Conservation (phyloP, 2,329 filamentous ascomycete species). For the Dactylellina parvicollis region DNA sequence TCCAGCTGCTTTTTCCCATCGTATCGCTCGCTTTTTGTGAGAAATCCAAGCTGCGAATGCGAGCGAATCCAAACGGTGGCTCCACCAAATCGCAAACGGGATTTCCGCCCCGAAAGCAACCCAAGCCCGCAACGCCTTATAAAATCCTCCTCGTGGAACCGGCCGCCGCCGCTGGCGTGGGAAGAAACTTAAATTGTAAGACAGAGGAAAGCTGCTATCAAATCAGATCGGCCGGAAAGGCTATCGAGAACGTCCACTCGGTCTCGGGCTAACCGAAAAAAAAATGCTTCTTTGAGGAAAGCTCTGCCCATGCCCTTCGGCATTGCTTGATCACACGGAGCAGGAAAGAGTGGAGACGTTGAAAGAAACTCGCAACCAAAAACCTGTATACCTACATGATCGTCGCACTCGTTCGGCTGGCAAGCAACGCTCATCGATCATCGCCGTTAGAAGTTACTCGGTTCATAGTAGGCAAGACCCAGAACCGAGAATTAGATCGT, state of each 20-base stretch:
- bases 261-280: slow-evolving; percentile 22
- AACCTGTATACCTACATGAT: slow-evolving; percentile 9
- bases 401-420: not conserved
- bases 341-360: not conserved
- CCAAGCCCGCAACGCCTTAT: not conserved
- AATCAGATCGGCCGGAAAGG: slow-evolving; percentile 40
- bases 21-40: no score
- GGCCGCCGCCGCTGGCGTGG: slow-evolving; percentile 16
- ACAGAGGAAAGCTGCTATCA: slow-evolving; percentile 19
- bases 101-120: not conserved
- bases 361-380: not conserved
- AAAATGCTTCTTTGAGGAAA: not conserved
- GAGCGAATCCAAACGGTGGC: no score
- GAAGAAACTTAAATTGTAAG: slow-evolving; percentile 21
- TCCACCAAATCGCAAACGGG: not conserved
- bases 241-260: slow-evolving; percentile 6
- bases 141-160: slow-evolving; percentile 33
- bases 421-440: slow-evolving; percentile 12
- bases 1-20: no score
- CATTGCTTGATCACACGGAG: slow-evolving; percentile 24
- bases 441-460: slow-evolving; percentile 19
- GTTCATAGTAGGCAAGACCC: not conserved
- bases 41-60: no score
- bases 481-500: slow-evolving; percentile 12
- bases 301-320: not conserved